phyloP scores from a whole-genome alignment of 2,329 filamentous ascomycete species.

The Arthrobotrys conoides region DNA sequence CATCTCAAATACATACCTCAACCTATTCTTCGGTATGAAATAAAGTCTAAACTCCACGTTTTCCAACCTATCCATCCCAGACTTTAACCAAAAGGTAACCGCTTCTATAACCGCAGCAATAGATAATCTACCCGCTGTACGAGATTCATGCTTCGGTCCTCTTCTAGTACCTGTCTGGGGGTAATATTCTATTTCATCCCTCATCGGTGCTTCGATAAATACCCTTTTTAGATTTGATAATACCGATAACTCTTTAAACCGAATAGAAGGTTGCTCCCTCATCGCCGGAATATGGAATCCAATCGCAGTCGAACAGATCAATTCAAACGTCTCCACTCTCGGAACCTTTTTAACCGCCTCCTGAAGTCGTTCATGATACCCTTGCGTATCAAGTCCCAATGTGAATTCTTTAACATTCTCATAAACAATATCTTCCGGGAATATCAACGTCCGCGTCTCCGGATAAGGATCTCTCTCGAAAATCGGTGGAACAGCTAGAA shows the following conservation, averaged over 20 bases:
- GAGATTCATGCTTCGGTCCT: not conserved
- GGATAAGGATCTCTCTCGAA: too few species aligned
- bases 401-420: not conserved
- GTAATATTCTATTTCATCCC: not conserved
- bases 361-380: not conserved
- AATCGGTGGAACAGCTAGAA: not conserved
- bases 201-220: slow-evolving; percentile 1
- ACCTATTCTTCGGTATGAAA: slow-evolving; percentile 1
- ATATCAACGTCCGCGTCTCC: not conserved
- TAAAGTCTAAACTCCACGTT: slow-evolving; percentile 1
- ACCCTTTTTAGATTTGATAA: not conserved
- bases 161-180: too few species aligned
- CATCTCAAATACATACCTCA: not conserved
- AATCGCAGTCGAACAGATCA: not conserved
- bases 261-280: not conserved
- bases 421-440: not conserved
- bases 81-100: not conserved
- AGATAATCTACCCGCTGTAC: not conserved
- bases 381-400: not conserved
- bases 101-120: not conserved
- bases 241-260: not conserved
- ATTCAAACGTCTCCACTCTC: not conserved
- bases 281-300: not conserved
- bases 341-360: not conserved
- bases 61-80: slow-evolving; percentile 7